Evolutionary conservation across 169 alveolate genomes (phyloP), one percentile per base, ranked within the genome.

Genomic region (Eimeria praecox): DNA sequence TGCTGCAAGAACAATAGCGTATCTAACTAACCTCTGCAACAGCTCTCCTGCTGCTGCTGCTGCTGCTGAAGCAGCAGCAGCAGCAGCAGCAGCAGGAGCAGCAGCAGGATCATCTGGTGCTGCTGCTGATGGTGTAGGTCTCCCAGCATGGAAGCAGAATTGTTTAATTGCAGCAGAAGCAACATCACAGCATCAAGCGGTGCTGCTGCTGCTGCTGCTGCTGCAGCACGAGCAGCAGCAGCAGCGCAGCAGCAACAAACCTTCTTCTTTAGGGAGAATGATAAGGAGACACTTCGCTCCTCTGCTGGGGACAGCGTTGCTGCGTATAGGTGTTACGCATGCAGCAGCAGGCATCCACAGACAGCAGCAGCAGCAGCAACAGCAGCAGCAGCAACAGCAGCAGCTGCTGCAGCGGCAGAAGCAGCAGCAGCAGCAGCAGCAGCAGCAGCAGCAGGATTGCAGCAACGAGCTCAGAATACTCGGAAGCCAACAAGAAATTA

Each of bases 151-250:
- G 35, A 18, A 35, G 9, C 87, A 77, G 87, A 9, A 38, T 20
- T 10, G 30, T 20, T 3, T 40, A 8, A 62, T 49, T 35, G 62
- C 42, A 0, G 90, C 71, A 9, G 90, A 33, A 9, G 90, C 90
- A 30, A 40, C 90, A 44, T 69, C 90, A 10, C 69, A 82, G 46
- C 90, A 82, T 38, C 90, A 82, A 3, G 90, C 90, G 33, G 20
- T 44, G 12, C 44, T 82, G 90, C 90, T 82, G 73, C 90, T 82
- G 90, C 90, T 82, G 90, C 90, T 82, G 73, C 90, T 82, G 46
- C 90, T 24, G 73, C 90, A 82, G 22, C 49, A 82, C 49, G 49
- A 82, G 90, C 73, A 82, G 71, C 90, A 82, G 90, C 90, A 82
- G 49, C 90, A 82, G 71, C 90, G 49, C 73, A 46, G 27, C 24